Evolutionary conservation across 2,329 filamentous ascomycete species (phyloP), one percentile per base, ranked within the genome.

Genomic region (Chrysoporthe deuterocubensis): DNA sequence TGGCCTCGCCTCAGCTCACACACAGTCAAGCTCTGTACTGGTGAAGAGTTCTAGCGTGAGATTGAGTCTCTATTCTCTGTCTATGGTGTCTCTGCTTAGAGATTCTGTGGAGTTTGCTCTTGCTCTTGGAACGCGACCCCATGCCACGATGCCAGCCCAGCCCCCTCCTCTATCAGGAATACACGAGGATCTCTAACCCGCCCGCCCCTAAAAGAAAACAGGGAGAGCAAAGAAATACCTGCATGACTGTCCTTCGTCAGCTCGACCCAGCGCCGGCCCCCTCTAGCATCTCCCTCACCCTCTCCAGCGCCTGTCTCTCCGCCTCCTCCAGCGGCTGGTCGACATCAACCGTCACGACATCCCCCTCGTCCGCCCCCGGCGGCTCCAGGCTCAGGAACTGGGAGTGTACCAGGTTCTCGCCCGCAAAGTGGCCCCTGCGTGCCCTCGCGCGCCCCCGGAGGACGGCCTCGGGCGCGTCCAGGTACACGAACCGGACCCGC

Each of bases 371-470:
- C 7, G 4, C 16, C 2, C 34, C 81, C 0, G 91, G 91, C 73
- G 87, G 84, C 76, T 94, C 91, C 32, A 94, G 81, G 43, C 83
- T 87, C 67, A 85, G 82, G 71, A 93, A 86, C 77, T 94, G 92
- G 72, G 89, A 92, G 69, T 87, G 84, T 13, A 94, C 90, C 88
- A 94, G 92, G 58, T 84, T 83, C 60, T 88, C 86, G 76, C 91
- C 91, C 86, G 93, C 93, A 76, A 91, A 94, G 74, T 94, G 92
- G 4, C 86, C 86, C 75, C 90, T 79, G 61, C 92, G 82, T 42
- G 82, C 83, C 61, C 80, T 81, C 7, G 93, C 90, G 2, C 92
- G 83, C 67, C 85, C 79, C 69, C 90, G 79, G 21, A 94, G 81
- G 4, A 87, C 82, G 43, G 85, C 82, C 76, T 92, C 89, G 46